Evolutionary conservation across 202 grass and related monocot species (phyloP), one percentile per base, ranked within the genome.

Genomic region (Cymbopogon flexuosus): DNA sequence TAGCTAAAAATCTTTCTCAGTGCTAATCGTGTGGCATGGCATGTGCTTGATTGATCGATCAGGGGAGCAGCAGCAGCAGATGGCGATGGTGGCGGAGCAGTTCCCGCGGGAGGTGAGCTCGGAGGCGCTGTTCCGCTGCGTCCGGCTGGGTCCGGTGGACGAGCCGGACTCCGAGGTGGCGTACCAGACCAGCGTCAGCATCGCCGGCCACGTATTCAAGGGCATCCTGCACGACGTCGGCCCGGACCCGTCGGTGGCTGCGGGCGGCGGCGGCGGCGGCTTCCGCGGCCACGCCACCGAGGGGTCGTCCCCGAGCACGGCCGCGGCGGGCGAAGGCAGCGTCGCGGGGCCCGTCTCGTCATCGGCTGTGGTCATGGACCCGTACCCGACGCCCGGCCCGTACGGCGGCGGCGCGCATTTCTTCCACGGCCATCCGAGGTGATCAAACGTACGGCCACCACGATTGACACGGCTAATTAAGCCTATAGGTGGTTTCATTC

Each of bases 161-260:
- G 90, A 93, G 78, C 66, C 76, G 2, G 90, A 91, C 27, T 63
- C 84, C 41, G 93, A 97, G 89, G 87, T 85, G 22, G 93, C 90
- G 56, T 97, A 97, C 69, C 93, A 97, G 80, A 91, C 93, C 13
- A 52, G 66, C 1, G 93, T 97, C 60, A 88, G 84, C 75, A 97
- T 97, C 79, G 93, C 78, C 29, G 93, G 93, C 29, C 93, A 93
- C 37, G 37, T 97, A n/a, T 97, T 97, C 90, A 93, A 91, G 81
- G 93, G 93, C 49, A 97, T 97, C 66, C 93, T 97, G 37, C 90
- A 93, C 66, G 93, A 93, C 65, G 74, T 91, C 46, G 93, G 93
- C 18, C 93, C 79, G 21, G 93, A 96, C 8, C 75, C 75, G 18
- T 84, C 85, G 0, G 15, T 31, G 33, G 65, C 30, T 10, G 24